phyloP scores from a whole-genome alignment of 495 filamentous ascomycete species.

The Hyaloscypha bicolor region DNA sequence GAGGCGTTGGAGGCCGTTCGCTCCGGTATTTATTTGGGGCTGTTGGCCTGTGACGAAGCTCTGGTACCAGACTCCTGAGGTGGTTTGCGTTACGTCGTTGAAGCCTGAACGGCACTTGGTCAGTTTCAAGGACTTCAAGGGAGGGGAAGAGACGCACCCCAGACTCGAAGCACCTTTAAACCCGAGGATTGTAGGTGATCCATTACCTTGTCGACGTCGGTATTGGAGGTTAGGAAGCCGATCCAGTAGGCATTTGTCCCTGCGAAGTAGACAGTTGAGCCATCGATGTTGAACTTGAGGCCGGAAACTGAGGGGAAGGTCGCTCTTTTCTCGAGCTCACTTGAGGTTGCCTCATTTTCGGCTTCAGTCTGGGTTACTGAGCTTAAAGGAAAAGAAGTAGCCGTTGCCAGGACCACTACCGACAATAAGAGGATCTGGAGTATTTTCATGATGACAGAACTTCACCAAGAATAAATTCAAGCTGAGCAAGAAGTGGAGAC shows the following conservation, averaged over 20 bases:
- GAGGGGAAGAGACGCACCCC: conserved; percentile 54
- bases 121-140: conserved; percentile 54
- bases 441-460: not conserved
- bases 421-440: not conserved
- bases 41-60: conserved; percentile 38
- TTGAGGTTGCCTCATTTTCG: not conserved
- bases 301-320: conserved; percentile 32
- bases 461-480: not conserved
- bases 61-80: conserved; percentile 49
- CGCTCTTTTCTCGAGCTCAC: not conserved
- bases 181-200: conserved; percentile 53
- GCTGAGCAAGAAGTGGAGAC: not conserved
- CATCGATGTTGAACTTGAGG: conserved; percentile 63
- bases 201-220: conserved; percentile 64
- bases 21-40: conserved; percentile 42
- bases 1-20: conserved; percentile 63
- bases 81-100: conserved; percentile 50
- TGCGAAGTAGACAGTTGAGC: conserved; percentile 64
- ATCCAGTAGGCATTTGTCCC: conserved; percentile 78
- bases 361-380: not conserved
- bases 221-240: conserved; percentile 59
- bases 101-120: conserved; percentile 35
- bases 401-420: not conserved
- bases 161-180: conserved; percentile 67
- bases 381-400: not conserved